Conservation (phyloP, 192 early-diverging fungal genomes). For the Coemansia sp. region DNA sequence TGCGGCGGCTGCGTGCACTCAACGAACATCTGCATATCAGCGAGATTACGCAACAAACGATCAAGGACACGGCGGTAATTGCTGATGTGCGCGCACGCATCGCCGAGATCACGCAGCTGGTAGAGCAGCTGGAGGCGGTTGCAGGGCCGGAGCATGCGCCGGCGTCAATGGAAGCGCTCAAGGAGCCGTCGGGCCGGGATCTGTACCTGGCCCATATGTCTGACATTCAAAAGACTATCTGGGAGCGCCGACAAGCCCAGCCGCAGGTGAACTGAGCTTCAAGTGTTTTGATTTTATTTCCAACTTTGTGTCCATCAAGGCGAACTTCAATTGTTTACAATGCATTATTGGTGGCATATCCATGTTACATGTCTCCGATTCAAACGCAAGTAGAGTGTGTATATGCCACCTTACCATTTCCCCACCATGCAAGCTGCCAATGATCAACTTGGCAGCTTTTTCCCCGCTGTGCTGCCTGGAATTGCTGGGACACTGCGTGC, state of each 20-base stretch:
- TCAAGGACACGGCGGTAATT: conserved; percentile 6
- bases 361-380: no score
- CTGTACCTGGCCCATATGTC: conserved; percentile 43
- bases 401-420: no score
- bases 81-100: conserved; percentile 21
- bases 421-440: no score
- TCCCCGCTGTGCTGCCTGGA: no score
- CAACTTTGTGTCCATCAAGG: background rate
- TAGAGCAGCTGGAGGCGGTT: conserved; percentile 28
- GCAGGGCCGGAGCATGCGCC: background rate
- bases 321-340: background rate
- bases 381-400: no score
- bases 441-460: no score
- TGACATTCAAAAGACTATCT: conserved; percentile 25
- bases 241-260: conserved; percentile 28
- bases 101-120: conserved; percentile 20
- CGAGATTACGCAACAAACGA: conserved; percentile 16
- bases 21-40: conserved; percentile 38
- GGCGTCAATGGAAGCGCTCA: conserved; percentile 25
- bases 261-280: conserved; percentile 11
- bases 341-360: no score
- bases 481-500: no score
- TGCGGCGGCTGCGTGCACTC: conserved; percentile 31
- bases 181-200: conserved; percentile 40
- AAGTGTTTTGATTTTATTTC: background rate